Conservation (phyloP, 345 rosid genomes). For the Salix koriyanagi region DNA sequence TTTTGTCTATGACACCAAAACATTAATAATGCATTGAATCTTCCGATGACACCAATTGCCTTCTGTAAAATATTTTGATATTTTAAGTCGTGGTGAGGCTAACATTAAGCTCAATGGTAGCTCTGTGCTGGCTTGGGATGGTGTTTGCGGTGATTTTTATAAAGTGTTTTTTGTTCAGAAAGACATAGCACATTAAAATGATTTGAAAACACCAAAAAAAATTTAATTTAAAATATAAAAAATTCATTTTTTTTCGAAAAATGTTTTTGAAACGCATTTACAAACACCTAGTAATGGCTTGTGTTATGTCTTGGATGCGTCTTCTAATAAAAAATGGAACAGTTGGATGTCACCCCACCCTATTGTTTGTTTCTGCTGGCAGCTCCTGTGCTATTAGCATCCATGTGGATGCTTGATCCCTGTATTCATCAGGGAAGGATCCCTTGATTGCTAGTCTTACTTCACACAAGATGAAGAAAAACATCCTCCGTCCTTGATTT, state of each 20-base stretch:
- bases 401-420: neutral
- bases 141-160: accelerated
- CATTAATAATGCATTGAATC: conserved; percentile 2
- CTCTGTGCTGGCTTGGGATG: neutral
- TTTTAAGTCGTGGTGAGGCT: conserved; percentile 1
- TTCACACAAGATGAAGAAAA: neutral
- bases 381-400: conserved; percentile 4
- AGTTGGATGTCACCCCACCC: conserved; percentile 24
- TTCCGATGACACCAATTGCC: conserved; percentile 12
- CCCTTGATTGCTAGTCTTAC: neutral
- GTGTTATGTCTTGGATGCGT: conserved; percentile 21
- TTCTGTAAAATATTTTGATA: conserved; percentile 3
- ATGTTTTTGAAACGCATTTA: too few species aligned
- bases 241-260: too few species aligned
- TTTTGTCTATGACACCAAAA: conserved; percentile 26
- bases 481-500: neutral
- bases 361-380: conserved; percentile 1
- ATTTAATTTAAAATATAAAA: too few species aligned
- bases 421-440: neutral
- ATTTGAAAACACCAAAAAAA: too few species aligned
- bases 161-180: too few species aligned
- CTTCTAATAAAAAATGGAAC: conserved; percentile 8
- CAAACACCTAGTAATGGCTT: neutral
- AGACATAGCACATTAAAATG: too few species aligned
- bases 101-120: conserved; percentile 2